Evolutionary conservation across 352 stramenopile genomes (phyloP), one percentile per base, ranked within the genome.

Genomic region (Phytopythium oedochilum): DNA sequence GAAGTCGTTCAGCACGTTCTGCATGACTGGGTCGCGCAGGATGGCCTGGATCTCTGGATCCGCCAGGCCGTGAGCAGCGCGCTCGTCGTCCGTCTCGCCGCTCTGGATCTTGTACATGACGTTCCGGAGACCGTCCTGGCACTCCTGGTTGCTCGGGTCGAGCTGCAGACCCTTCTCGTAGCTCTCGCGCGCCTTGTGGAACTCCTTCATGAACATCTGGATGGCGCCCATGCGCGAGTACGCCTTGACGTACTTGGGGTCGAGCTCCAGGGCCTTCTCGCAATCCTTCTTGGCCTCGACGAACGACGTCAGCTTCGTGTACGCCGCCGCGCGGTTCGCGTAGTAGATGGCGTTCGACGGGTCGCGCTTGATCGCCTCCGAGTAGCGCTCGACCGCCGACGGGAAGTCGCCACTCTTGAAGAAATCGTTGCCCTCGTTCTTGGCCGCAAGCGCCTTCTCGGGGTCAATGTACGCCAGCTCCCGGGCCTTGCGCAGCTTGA

Each of bases 201-300:
- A 98, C 62, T 99, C 96, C 82, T 99, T 99, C 86, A 99, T 98
- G 60, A 99, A 96, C 60, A 99, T 97, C 78, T 99, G 96, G 69
- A 99, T 99, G 57, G 98, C 97, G 20, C 96, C 97, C 66, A 99
- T 97, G 38, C 97, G 96, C 26, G 89, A 95, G 81, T 97, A 99
- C 14, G 97, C 97, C 81, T 99, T 99, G 39, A 99, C 96, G 70
- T 99, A 99, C 68, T 98, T 98, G 5, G 92, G 92, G 74, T 99
- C 97, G 18, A 99, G 68, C 55, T 98, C 95, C 20, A 99, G 72
- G 12, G 97, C 97, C 74, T 98, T 98, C 71, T 99, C 95, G 60
- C 97, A 98, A 61, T 96, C 86, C 60, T 86, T 84, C 73, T 97
- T 97, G 43, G 89, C 89, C 56, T 94, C 84, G 35, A 88, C 72